Base-by-base conservation (phyloP, 2,329 filamentous ascomycete genomes). In the Aspergillus nomiae region DNA sequence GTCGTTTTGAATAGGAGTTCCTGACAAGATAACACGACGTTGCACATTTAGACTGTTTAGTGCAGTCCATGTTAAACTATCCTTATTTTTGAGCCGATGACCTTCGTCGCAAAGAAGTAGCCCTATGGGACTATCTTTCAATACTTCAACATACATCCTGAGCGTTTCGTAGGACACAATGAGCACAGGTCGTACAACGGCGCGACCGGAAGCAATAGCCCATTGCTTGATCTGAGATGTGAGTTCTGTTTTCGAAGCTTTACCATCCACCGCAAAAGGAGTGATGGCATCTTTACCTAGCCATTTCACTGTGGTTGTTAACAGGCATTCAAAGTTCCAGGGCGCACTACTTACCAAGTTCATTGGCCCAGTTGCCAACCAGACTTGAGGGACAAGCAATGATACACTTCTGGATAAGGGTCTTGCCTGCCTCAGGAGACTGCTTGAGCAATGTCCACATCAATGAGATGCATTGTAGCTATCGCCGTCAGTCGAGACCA, bases 131-230 rank as follows among this genome's bases (percentile, higher is more conserved):
- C 92, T 94, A 72, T 95, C 89, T 71, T 91, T 94, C 59, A 99
- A 86, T 77, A 96, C 92, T 45, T 96, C 92, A 16, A 92, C 91
- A 71, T 99, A 95, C 59, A 98, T 82, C 60, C 95, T 90, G 19
- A 99, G 84, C 0, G 95, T 98, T 78, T 99, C 95, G 74, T 99
- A 99, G 0, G 95, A 99, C 48, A 99, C 94, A 63, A 99, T 99
- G 58, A 99, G 90, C 41, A 98, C 94, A 0, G 95, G 95, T 41
- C 95, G 86, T 3, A 94, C 95, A 26, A 99, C 89, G 14, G 92
- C 84, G 56, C 96, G 90, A n/a, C 95, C 95, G 36, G 87, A 92
- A 5, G 94, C 88, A 73, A 97, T 95, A 1, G 92, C 92, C 95
- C 95, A 99, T 76, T 98, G 95, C 43, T 92, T 90, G 66, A 99